phyloP scores from a whole-genome alignment of 2,329 filamentous ascomycete genomes.

The Neurospora sp. region DNA sequence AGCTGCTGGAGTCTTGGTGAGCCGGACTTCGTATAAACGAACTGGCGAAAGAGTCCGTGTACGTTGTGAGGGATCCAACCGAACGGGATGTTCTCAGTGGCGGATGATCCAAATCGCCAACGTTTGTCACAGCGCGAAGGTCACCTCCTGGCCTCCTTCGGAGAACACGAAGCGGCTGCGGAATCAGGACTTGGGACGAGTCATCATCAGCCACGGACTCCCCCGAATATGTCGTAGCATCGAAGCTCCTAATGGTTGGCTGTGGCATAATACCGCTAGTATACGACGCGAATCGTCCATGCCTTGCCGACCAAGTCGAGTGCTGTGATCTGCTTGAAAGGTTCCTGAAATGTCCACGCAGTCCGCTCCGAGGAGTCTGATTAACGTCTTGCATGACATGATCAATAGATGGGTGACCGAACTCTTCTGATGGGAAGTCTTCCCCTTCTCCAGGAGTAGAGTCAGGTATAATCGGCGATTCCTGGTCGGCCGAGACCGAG shows the following conservation, averaged over 20 bases:
- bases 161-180: constrained; percentile 51
- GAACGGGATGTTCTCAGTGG: constrained; percentile 44
- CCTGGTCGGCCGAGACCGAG: constrained; percentile 27
- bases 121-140: constrained; percentile 56
- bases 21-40: constrained; percentile 39
- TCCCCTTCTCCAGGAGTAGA: constrained; percentile 28
- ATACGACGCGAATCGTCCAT: constrained; percentile 49
- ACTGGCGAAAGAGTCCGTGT: constrained; percentile 49
- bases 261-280: constrained; percentile 43
- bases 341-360: constrained; percentile 32
- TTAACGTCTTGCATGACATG: constrained; percentile 22
- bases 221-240: constrained; percentile 47
- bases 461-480: constrained; percentile 40
- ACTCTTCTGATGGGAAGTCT: constrained; percentile 24
- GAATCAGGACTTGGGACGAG: constrained; percentile 30
- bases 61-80: constrained; percentile 48
- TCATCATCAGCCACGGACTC: constrained; percentile 34
- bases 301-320: constrained; percentile 41
- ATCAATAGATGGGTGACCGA: constrained; percentile 22
- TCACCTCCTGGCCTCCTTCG: constrained; percentile 67
- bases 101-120: constrained; percentile 46
- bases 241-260: constrained; percentile 48
- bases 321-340: constrained; percentile 38
- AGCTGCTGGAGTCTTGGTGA: constrained; percentile 28
- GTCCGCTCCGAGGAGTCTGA: constrained; percentile 24